Base-by-base conservation (phyloP, 331 rosid genomes). In the Malus hybrid region DNA sequence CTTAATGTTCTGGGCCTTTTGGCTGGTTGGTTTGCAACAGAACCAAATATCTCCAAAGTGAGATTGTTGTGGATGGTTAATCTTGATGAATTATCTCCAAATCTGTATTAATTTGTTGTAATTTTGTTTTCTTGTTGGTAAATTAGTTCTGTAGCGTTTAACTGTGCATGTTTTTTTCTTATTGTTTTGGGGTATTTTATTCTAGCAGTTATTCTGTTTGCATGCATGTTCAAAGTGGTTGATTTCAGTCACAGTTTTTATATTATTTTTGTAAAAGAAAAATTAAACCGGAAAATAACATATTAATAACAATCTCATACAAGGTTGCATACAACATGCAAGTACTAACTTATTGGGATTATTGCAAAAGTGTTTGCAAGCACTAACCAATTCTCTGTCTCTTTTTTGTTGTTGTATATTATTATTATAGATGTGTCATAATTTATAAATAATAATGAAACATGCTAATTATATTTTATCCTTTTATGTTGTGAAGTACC, bases 401-500 rank as follows among this genome's bases (percentile, higher is more conserved):
- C 0, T 4, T 24, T 11, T 12, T 60, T 60, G 11, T 24, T 24
- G 15, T 22, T 55, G 61, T 1, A 19, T 16, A 6, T 55, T 19
- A 18, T 55, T 55, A 6, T 55, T 19, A 4, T 46, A 44, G 1
- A 12, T 46, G 16, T 46, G 6, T 46, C 16, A 46, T 12, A 46
- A 46, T 13, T 46, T 46, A 46, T 46, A 46, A 46, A 46, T 19
- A 55, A 18, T 55, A 19, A 55, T 19, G 61, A 55, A 55, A 61
- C 65, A 5, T 61, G 32, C 32, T 6, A 12, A 22, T 27, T 61
- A 27, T 14, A 5, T 28, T 63, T 13, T 16, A 4, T 29, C 1
- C 11, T 19, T 3, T 44, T 20, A 27, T 33, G 19, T 42, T 66
- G 56, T 70, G 36, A 77, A 91, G 97, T 32, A 65, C 73, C 76